These are phyloP conservation scores for Ceratobasidium theobromae DNA, from an alignment of 1,284 basidiomycete species.

Conservation along the genomic window DNA sequence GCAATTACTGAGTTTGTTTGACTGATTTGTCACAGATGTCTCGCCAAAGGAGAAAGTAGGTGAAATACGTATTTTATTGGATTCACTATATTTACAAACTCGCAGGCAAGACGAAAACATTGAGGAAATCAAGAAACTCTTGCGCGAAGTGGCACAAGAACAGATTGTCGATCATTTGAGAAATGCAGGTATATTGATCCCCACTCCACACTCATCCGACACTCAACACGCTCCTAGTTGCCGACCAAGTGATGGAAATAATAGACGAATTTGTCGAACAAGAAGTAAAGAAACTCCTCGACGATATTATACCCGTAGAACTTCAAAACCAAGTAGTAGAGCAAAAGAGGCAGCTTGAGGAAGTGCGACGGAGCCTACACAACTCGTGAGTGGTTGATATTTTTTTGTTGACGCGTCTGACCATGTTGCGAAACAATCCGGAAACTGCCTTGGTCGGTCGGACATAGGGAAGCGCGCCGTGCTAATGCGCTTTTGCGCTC, in stretches of 20 bases:
- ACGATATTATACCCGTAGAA: constrained; percentile 30
- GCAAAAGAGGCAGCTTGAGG: constrained; percentile 34
- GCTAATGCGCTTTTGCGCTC: constrained; percentile 33
- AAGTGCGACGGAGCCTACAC: constrained; percentile 28
- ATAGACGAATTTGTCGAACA: constrained; percentile 33
- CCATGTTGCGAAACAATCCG: background rate
- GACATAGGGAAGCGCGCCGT: constrained; percentile 34
- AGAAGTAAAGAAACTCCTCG: constrained; percentile 27
- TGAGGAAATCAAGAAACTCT: constrained; percentile 24
- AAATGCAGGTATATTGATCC: constrained; percentile 1
- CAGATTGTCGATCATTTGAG: constrained; percentile 36
- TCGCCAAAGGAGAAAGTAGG: constrained; percentile 24
- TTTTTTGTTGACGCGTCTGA: no score
- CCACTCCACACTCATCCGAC: background rate
- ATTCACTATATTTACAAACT: background rate
- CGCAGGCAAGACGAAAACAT: constrained; percentile 27
- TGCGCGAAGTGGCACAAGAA: constrained; percentile 33
- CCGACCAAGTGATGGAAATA: constrained; percentile 31
- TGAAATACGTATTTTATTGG: background rate
- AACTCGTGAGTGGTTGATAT: no score
- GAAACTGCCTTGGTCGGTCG: background rate
- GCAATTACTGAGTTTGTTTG: background rate
- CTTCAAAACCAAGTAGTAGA: constrained; percentile 33
- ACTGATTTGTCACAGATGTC: constrained; percentile 11
- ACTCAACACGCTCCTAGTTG: background rate